Conservation (phyloP, 768 basidiomycete genomes). For the Psilocybe sp. region DNA sequence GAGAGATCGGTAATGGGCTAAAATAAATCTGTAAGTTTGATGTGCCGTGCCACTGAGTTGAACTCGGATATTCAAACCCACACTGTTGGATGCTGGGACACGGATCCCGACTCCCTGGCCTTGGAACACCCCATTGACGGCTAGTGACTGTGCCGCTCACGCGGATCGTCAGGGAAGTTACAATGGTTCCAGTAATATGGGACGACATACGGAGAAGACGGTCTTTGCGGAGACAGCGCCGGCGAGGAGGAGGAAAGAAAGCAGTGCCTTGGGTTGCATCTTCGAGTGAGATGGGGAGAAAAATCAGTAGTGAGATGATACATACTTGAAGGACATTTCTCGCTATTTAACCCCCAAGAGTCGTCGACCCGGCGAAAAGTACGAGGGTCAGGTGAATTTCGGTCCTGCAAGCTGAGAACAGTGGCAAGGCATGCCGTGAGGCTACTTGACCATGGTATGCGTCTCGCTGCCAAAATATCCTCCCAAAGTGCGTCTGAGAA, state of each 20-base stretch:
- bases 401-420: too few species aligned
- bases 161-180: neutral
- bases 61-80: constrained; percentile 12
- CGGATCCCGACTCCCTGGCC: constrained; percentile 43
- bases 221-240: constrained; percentile 32
- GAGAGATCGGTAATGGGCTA: constrained; percentile 53
- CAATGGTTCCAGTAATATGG: neutral
- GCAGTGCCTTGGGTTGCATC: constrained; percentile 9
- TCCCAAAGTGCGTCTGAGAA: too few species aligned
- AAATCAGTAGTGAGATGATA: neutral
- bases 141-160: constrained; percentile 27
- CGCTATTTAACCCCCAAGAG: too few species aligned
- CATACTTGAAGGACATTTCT: neutral
- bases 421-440: too few species aligned
- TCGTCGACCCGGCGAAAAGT: too few species aligned
- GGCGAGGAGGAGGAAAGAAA: constrained; percentile 10
- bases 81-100: constrained; percentile 34
- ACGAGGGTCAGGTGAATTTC: too few species aligned
- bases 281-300: neutral
- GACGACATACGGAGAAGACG: constrained; percentile 38
- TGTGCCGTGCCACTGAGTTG: neutral
- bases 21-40: too few species aligned
- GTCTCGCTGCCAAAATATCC: too few species aligned
- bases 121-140: constrained; percentile 46
- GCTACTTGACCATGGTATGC: too few species aligned